These are phyloP conservation scores for Talaromyces sp. DNA, from an alignment of 2,329 filamentous ascomycete species.

Conservation along the genomic window DNA sequence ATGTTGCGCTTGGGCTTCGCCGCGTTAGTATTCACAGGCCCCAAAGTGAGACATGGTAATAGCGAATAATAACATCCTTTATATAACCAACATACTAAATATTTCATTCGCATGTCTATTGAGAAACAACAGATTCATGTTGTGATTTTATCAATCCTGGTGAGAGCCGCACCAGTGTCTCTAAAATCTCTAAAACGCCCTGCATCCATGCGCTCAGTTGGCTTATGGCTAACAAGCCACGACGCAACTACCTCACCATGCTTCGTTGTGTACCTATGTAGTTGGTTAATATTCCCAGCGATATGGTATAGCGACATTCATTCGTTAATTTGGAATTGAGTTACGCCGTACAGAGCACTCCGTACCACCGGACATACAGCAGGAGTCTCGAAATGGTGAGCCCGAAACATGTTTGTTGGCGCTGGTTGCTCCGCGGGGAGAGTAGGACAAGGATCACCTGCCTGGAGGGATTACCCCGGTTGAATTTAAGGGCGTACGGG, in stretches of 20 bases:
- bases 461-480: not conserved
- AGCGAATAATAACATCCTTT: not conserved
- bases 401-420: conserved; percentile 1
- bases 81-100: not conserved
- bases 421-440: not conserved
- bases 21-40: not conserved
- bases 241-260: not conserved
- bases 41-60: not conserved
- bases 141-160: no score
- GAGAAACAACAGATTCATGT: no score
- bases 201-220: not conserved
- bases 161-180: conserved; percentile 3
- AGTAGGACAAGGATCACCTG: not conserved
- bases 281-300: not conserved
- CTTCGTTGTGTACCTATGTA: not conserved
- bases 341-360: not conserved
- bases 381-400: not conserved
- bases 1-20: conserved; percentile 3
- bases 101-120: not conserved
- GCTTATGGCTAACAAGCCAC: not conserved
- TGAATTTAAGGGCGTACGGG: not conserved
- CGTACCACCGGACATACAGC: not conserved
- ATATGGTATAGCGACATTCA: not conserved
- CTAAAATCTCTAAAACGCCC: not conserved
- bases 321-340: not conserved